Percentiles rank a stretch among this genome's conserved stretches.
These are phyloP conservation scores for Pichia gijzeniarum DNA, from an alignment of 805 yeast species.

Conservation along the genomic window DNA sequence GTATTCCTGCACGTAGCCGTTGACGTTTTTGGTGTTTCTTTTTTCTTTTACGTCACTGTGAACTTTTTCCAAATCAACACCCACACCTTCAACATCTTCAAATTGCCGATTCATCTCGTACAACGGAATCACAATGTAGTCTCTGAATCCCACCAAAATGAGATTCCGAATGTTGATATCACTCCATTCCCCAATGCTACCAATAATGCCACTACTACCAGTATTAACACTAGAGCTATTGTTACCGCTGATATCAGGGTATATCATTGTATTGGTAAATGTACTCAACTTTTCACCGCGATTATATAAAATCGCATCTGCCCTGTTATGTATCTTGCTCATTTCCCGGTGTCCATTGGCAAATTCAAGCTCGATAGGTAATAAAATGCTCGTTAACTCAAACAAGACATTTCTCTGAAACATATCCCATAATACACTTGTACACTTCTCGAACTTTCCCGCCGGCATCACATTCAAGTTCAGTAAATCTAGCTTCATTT, in stretches of 20 bases:
- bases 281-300: conserved; percentile 8
- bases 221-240: neutral
- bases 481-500: neutral
- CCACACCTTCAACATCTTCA: conserved; percentile 16
- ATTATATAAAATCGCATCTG: conserved; percentile 12
- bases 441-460: conserved; percentile 14
- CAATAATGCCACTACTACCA: conserved; percentile 5
- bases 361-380: conserved; percentile 15
- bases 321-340: conserved; percentile 5
- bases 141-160: conserved; percentile 43
- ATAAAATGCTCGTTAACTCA: conserved; percentile 11
- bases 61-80: conserved; percentile 7
- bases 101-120: conserved; percentile 36
- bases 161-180: conserved; percentile 33
- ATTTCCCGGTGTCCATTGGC: conserved; percentile 10
- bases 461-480: conserved; percentile 12
- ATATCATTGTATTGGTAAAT: conserved; percentile 12
- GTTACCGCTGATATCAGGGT: conserved; percentile 12
- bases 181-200: conserved; percentile 14
- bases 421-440: conserved; percentile 13
- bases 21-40: too few species aligned
- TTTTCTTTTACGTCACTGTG: neutral
- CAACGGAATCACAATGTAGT: conserved; percentile 46
- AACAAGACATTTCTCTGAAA: conserved; percentile 11
- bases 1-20: conserved; percentile 1